Base-by-base conservation (phyloP, 2,329 filamentous ascomycete genomes). In the Fusarium sp. region DNA sequence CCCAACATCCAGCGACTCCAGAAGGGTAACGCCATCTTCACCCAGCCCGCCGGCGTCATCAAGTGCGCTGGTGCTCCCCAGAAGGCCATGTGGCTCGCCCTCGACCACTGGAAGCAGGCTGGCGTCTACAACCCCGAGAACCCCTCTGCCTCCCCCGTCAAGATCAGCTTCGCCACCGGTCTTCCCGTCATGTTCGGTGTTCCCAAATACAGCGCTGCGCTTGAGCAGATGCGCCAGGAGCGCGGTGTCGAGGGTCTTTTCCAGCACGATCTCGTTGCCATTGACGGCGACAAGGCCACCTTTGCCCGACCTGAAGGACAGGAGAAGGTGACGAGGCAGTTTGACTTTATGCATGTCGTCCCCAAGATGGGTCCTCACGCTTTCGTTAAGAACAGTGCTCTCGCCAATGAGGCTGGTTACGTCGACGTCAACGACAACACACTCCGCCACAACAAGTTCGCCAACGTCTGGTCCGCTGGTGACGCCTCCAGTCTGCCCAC, bases 31-130 rank as follows among this genome's bases (percentile, higher is more conserved):
- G 85, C 85, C 34, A 80, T 88, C 63, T 88, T 88, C 75, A 87
- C 84, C 1, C 85, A 86, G 61, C 85, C 85, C 3, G 78, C 82
- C 1, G 84, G 85, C 40, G 76, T 81, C 6, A 78, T 88, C 74
- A 88, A 88, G 74, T 88, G 85, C 61, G 85, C 85, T 3, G 85
- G 85, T 39, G 85, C 84, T 3, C 85, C 85, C 10, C 85, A 88
- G 62, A 88, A 88, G 74, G 76, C 81, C 68, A 83, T 88, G 83
- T 88, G 85, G 85, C 79, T 88, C 13, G 85, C 85, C 1, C 74
- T 86, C 38, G 83, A 87, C 68, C 73, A 84, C 72, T 88, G 85
- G 85, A 85, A 82, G 73, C 74, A 75, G 28, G 76, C 77, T 0
- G 84, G 83, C 2, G 70, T 84, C 4, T 87, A 86, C 72, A 70